These are phyloP conservation scores for Helianthus tuberosus DNA, from an alignment of 129 eudicot genomes.

Conservation along the genomic window DNA sequence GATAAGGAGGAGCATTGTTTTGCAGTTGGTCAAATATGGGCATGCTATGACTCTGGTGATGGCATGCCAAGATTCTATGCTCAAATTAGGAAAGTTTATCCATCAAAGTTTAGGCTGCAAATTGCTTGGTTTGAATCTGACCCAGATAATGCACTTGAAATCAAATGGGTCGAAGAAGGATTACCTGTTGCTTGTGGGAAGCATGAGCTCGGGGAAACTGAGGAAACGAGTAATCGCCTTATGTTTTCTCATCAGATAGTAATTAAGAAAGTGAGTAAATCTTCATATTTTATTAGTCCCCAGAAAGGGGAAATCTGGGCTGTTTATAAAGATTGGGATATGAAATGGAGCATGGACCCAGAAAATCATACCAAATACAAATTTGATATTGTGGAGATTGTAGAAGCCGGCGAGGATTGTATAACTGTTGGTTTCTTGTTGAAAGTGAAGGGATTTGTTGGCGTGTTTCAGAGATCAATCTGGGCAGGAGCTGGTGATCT, in stretches of 20 bases:
- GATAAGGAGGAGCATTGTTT: constrained; percentile 50
- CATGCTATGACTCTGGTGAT: constrained; percentile 69
- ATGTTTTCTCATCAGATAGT: constrained; percentile 74
- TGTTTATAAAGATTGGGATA: constrained; percentile 74
- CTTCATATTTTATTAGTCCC: constrained; percentile 51
- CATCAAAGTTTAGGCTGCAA: constrained; percentile 49
- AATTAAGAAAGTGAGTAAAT: constrained; percentile 34
- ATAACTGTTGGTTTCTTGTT: constrained; percentile 59
- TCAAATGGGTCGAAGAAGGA: constrained; percentile 53
- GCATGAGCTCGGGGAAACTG: constrained; percentile 38
- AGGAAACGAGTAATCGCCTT: constrained; percentile 42
- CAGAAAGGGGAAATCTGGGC: constrained; percentile 89
- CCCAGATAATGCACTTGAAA: constrained; percentile 42
- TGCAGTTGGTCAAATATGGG: constrained; percentile 78
- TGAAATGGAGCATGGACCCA: constrained; percentile 61
- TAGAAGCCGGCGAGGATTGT: constrained; percentile 17
- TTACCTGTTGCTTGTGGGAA: constrained; percentile 76
- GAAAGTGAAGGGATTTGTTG: constrained; percentile 65
- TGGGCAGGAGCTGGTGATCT: constrained; percentile 16
- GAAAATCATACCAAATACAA: constrained; percentile 47
- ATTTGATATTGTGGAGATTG: constrained; percentile 78
- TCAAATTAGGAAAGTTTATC: constrained; percentile 40
- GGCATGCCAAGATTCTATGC: constrained; percentile 91
- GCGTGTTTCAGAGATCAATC: constrained; percentile 53
- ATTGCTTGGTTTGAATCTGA: constrained; percentile 74